Base-by-base conservation (phyloP, 208 protist genomes). In the Wallacemonas sp. region DNA sequence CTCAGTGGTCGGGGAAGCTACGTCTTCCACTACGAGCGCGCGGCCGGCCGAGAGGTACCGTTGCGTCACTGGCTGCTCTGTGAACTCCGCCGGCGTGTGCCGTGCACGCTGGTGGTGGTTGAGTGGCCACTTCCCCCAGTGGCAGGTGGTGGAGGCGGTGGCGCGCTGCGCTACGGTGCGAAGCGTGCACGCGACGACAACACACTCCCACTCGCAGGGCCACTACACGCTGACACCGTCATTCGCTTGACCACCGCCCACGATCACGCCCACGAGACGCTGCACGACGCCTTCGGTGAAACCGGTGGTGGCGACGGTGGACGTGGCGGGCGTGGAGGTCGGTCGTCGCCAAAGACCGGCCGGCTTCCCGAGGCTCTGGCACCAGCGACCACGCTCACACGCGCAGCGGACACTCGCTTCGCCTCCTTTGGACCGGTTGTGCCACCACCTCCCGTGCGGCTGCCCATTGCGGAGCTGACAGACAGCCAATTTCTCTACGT, bases 61-160 rank as follows among this genome's bases (percentile, higher is more conserved):
- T 62, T 93, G 12, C 70, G 48, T 2, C 59, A 81, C 57, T 85
- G 81, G 71, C 46, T 88, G 13, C 72, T 90, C 29, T 77, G 71
- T 38, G 65, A 66, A 24, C 71, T 93, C 37, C 87, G 88, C 61
- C 81, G 76, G 24, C 83, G 81, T 22, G 42, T 80, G 15, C 62
- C 59, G 24, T 87, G 83, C 62, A 83, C 87, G 6, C 70, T 93
- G 68, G 61, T 93, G 42, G 24, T 90, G 4, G 13, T 84, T 1
- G 86, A 92, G 68, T 58, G 68, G 37, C 67, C 58, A 48, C n/a
- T 27, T 34, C 0, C 22, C 33, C n/a, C n/a, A n/a, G n/a, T n/a
- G n/a, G n/a, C n/a, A n/a, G n/a, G n/a, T n/a, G n/a, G n/a, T 37
- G 22, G 6, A 13, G 37, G 39, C 37, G 10, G 9, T 3, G 52